Evolutionary conservation across 2,329 filamentous ascomycete genomes (phyloP).

Genomic region (Cyphellophora europaea): DNA sequence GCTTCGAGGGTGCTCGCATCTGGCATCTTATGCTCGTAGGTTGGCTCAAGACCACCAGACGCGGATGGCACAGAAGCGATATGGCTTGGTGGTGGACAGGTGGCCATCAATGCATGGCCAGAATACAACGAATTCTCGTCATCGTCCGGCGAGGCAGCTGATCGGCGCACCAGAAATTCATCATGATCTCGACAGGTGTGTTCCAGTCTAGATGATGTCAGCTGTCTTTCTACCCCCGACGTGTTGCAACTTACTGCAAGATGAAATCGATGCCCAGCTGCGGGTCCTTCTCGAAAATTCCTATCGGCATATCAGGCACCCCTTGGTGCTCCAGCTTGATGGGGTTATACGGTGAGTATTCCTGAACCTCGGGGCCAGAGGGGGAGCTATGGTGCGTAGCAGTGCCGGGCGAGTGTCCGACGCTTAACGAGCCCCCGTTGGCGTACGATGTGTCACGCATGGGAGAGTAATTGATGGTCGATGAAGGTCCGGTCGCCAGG

Average conservation of each 20-base stretch:
- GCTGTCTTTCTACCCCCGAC: slow-evolving; percentile 2
- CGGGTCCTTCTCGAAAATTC: slow-evolving; percentile 36
- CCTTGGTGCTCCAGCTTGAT: slow-evolving; percentile 15
- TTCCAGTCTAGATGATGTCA: slow-evolving; percentile 44
- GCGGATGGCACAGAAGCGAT: slow-evolving; percentile 41
- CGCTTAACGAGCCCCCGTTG: slow-evolving; percentile 11
- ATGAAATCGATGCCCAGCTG: slow-evolving; percentile 40
- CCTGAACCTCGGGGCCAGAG: slow-evolving; percentile 13
- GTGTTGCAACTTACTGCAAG: slow-evolving; percentile 29
- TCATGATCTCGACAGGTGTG: slow-evolving; percentile 88
- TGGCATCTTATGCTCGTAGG: slow-evolving; percentile 64
- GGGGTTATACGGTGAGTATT: slow-evolving; percentile 4
- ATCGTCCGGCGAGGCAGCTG: slow-evolving; percentile 41
- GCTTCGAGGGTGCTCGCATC: slow-evolving; percentile 55
- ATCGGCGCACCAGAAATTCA: slow-evolving; percentile 61
- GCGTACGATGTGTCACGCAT: slow-evolving; percentile 6
- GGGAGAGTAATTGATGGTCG: slow-evolving; percentile 12
- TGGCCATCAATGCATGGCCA: slow-evolving; percentile 89
- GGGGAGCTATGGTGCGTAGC: slow-evolving; percentile 17
- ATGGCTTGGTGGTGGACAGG: slow-evolving; percentile 66
- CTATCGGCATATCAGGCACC: slow-evolving; percentile 20
- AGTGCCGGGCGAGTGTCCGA: slow-evolving; percentile 15
- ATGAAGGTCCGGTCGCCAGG: slow-evolving; percentile 5
- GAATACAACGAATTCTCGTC: slow-evolving; percentile 58
- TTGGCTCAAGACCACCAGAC: slow-evolving; percentile 29